A percentile compares a stretch with the other conserved stretches of the same genome.
phyloP scores from a whole-genome alignment of 345 rosid genomes.

The Euphorbia tirucalli region DNA sequence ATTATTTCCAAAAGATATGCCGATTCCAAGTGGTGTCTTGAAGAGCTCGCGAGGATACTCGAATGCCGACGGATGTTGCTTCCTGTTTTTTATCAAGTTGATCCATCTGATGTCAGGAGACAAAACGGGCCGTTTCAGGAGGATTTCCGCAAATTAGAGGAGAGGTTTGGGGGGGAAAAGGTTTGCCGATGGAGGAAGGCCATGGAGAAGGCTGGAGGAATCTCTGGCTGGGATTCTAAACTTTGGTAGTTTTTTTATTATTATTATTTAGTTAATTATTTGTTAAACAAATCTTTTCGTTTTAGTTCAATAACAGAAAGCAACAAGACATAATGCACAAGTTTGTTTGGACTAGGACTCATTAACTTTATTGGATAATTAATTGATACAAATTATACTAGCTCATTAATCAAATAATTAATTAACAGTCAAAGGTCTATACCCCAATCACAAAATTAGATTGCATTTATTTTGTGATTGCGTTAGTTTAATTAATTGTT shows the following conservation, averaged over 20 bases:
- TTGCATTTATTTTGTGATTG: too few relatives aligned
- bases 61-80: slow-evolving; percentile 35
- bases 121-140: slow-evolving; percentile 33
- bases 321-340: too few relatives aligned
- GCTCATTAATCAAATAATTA: too few relatives aligned
- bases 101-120: slow-evolving; percentile 48
- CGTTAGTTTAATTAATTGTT: too few relatives aligned
- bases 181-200: slow-evolving; percentile 43
- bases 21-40: slow-evolving; percentile 46
- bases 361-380: too few relatives aligned
- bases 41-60: slow-evolving; percentile 44
- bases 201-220: slow-evolving; percentile 36
- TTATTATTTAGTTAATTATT: too few relatives aligned
- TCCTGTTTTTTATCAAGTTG: slow-evolving; percentile 47
- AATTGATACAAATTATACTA: too few relatives aligned
- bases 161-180: slow-evolving; percentile 23
- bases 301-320: too few relatives aligned
- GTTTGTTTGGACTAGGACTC: too few relatives aligned
- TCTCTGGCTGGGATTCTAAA: slow-evolving; percentile 27
- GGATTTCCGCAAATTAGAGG: slow-evolving; percentile 27
- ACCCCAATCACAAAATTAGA: too few relatives aligned
- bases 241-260: neutral
- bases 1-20: slow-evolving; percentile 42
- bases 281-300: too few relatives aligned
- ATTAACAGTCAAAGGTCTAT: too few relatives aligned